Base-by-base conservation (phyloP, 345 rosid genomes). In the Linum usitatissimum region DNA sequence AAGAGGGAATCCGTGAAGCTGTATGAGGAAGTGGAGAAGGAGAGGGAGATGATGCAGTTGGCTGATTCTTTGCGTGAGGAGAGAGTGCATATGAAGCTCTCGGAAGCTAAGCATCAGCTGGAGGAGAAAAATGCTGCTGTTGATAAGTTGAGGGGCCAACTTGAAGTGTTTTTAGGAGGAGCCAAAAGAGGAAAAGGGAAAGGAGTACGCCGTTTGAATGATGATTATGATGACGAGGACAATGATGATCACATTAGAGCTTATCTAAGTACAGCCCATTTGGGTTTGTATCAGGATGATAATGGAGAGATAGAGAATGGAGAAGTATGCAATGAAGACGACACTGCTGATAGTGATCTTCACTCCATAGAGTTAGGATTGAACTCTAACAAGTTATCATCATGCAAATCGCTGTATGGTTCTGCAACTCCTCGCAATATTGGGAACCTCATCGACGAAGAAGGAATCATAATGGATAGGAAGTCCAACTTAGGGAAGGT, bases 121-220 rank as follows among this genome's bases (percentile, higher is more conserved):
- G 91, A 85, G 78, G 96, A 86, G 81, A 87, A 86, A 70, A 84
- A 87, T 66, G 78, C 83, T 53, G 96, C 90, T 60, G 86, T 87
- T n/a, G 84, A 87, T 73, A 87, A 77, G 69, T 76, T 90, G 61
- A 82, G 86, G 81, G 82, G 72, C 76, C 99, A 86, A 71, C 96
- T 93, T 36, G 91, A 90, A 78, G 81, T 80, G 38, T 90, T 83
- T 71, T 73, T 86, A 10, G 90, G 87, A 66, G 70, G 87, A 67
- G 70, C 88, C 34, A 93, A 84, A 76, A 76, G 64, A 70, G 62
- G 68, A 0, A 84, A 86, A 75, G 96, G 79, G 59, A 87, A 76
- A 79, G 75, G 79, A 18, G 83, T 70, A 30, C 55, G 74, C 66
- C 80, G 73, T 63, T 20, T 70, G 66, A 75, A 68, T 38, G 77